Base-by-base conservation (phyloP, 1,284 basidiomycete species). In the Cryptococcus hybrid region DNA sequence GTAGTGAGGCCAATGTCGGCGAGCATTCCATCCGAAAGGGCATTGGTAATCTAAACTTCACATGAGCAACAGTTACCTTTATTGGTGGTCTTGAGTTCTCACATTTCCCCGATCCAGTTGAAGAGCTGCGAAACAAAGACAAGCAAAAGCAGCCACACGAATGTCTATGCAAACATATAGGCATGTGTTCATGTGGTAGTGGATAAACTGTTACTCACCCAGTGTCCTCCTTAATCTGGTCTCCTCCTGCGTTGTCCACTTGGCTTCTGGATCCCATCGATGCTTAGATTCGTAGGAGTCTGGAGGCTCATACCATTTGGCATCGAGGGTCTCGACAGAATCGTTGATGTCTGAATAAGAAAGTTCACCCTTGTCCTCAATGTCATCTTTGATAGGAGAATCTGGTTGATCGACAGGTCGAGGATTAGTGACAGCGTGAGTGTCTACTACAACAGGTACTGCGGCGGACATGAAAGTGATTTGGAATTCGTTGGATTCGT, bases 181-280 rank as follows among this genome's bases (percentile, higher is more conserved):
- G 43, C 43, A 30, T 42, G 12, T 43, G 18, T 39, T 8, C 24
- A 13, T 8, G 5, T 13, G n/a, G n/a, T 9, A 3, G 38, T 15
- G n/a, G 12, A n/a, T 43, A 24, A 44, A 12, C n/a, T 30, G 13
- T 15, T 3, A 39, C 67, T 57, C 47, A 62, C 67, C 66, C 12
- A 69, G 58, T 48, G 67, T 74, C n/a, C 74, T 61, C 0, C 57
- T 46, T 3, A 78, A 57, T 13, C 60, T 64, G 5, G 45, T 61
- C 60, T 79, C 67, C 55, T 79, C 77, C 34, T 73, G 66, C 5
- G 62, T 47, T 0, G 77, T 79, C 78, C 78, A 80, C 0, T 65
- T 68, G 3, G 73, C 69, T 1, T 53, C 51, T 0, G 74, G 72
- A 62, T 79, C 78, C 63, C 75, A 79, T 13, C 70, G 63, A 48